Percentiles rank a stretch among this genome's conserved stretches.
These are phyloP conservation scores for Closterium sp. DNA, from an alignment of 139 green algal genomes.

Conservation along the genomic window DNA sequence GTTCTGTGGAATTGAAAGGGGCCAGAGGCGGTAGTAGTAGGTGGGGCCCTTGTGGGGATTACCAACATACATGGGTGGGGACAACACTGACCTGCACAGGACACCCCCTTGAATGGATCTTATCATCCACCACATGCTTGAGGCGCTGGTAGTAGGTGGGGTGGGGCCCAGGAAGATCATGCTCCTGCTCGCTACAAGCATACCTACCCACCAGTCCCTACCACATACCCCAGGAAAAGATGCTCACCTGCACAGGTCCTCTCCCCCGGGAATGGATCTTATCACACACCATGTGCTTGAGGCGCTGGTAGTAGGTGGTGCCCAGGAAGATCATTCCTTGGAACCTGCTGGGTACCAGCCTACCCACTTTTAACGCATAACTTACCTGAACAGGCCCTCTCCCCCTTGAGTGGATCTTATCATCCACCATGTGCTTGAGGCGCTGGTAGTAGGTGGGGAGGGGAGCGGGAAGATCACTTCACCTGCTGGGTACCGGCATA, in stretches of 20 bases:
- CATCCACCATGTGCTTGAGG: constrained; percentile 99
- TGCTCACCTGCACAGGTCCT: constrained; percentile 89
- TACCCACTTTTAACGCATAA: constrained; percentile 96
- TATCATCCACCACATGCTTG: constrained; percentile 99
- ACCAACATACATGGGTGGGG: constrained; percentile 87
- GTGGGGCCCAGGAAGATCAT: constrained; percentile 88
- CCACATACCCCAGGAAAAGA: constrained; percentile 71
- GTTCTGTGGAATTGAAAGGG: constrained; percentile 39
- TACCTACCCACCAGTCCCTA: too few species aligned
- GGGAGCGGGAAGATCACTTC: constrained; percentile 91
- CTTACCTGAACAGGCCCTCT: constrained; percentile 84
- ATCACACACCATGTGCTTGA: constrained; percentile 99
- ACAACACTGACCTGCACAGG: constrained; percentile 92
- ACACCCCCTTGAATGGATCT: constrained; percentile 88
- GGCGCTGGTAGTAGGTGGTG: constrained; percentile 94
- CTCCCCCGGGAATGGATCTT: constrained; percentile 90
- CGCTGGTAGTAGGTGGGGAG: constrained; percentile 97
- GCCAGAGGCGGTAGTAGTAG: constrained; percentile 86
- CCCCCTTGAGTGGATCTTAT: constrained; percentile 92
- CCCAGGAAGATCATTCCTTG: constrained; percentile 89
- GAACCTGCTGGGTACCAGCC: constrained; percentile 74
- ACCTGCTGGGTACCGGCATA: too few species aligned
- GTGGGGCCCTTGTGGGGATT: too few species aligned
- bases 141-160: constrained; percentile 97
- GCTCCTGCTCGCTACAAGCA: neutral